Evolutionary conservation across 1,139 yeast species (phyloP).

Genomic region (Yamadazyma siamensis): DNA sequence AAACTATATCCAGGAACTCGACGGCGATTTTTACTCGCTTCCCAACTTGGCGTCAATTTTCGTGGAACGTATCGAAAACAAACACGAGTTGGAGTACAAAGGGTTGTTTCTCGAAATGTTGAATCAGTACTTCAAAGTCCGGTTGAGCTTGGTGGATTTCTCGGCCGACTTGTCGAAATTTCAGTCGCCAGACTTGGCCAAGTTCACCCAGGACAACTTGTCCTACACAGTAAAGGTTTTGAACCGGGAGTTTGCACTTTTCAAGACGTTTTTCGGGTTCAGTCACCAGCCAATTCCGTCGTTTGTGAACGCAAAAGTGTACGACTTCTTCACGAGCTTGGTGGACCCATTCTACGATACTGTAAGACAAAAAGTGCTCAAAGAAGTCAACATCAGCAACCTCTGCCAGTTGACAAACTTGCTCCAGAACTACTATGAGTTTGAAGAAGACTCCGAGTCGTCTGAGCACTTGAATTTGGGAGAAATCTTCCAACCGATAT

Average conservation of each 20-base stretch:
- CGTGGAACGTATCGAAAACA: slow-evolving; percentile 41
- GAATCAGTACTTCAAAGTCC: slow-evolving; percentile 55
- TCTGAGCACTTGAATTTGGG: slow-evolving; percentile 48
- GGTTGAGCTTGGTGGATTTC: slow-evolving; percentile 44
- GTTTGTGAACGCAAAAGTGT: slow-evolving; percentile 30
- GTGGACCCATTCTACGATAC: slow-evolving; percentile 77
- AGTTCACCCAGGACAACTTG: slow-evolving; percentile 57
- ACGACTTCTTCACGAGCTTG: slow-evolving; percentile 56
- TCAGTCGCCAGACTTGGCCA: slow-evolving; percentile 36
- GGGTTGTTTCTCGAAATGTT: slow-evolving; percentile 70
- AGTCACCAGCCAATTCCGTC: slow-evolving; percentile 13
- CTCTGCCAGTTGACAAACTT: slow-evolving; percentile 76
- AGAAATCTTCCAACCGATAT: slow-evolving; percentile 63
- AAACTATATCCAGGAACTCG: slow-evolving; percentile 22
- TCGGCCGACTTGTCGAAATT: slow-evolving; percentile 22
- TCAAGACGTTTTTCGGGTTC: slow-evolving; percentile 46
- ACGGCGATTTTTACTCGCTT: slow-evolving; percentile 26
- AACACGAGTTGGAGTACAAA: slow-evolving; percentile 60
- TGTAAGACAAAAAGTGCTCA: slow-evolving; percentile 60
- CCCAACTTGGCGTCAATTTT: slow-evolving; percentile 50
- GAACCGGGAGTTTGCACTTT: slow-evolving; percentile 59
- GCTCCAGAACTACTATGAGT: slow-evolving; percentile 65
- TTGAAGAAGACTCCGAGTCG: slow-evolving; percentile 40
- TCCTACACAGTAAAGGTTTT: slow-evolving; percentile 56
- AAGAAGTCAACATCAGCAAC: slow-evolving; percentile 62